These are phyloP conservation scores for Cystobasidium slooffiae DNA, from an alignment of 1,284 basidiomycete species.

Conservation along the genomic window DNA sequence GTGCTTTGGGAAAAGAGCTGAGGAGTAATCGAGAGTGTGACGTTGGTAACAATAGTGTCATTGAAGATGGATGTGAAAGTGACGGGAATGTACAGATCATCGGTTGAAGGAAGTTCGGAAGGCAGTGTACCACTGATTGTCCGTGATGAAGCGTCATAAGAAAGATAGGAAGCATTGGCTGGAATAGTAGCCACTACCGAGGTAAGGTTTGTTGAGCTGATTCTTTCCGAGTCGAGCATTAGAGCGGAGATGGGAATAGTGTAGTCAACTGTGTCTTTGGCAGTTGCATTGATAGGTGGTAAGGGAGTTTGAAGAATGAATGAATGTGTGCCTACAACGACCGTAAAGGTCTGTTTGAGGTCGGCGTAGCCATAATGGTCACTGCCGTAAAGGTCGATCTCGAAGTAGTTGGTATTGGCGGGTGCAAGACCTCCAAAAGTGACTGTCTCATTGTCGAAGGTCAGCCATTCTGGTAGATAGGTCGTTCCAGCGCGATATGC, in stretches of 20 bases:
- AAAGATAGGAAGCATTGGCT: conserved; percentile 66
- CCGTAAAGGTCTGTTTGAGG: conserved; percentile 47
- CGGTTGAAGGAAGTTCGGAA: conserved; percentile 57
- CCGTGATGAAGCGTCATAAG: conserved; percentile 64
- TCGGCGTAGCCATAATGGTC: conserved; percentile 52
- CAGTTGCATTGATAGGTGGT: conserved; percentile 67
- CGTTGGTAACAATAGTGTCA: conserved; percentile 62
- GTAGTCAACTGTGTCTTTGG: conserved; percentile 58
- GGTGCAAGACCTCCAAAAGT: conserved; percentile 83
- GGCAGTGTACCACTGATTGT: conserved; percentile 68
- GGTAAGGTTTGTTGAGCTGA: conserved; percentile 52
- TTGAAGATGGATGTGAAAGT: conserved; percentile 69
- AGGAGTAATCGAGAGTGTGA: conserved; percentile 69
- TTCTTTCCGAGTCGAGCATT: conserved; percentile 65
- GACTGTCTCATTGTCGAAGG: conserved; percentile 68
- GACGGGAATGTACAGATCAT: conserved; percentile 64
- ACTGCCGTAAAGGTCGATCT: conserved; percentile 49
- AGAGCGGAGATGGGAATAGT: conserved; percentile 60
- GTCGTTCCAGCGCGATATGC: conserved; percentile 70
- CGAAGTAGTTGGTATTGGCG: conserved; percentile 39
- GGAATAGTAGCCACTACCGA: conserved; percentile 59
- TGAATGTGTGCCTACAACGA: conserved; percentile 66
- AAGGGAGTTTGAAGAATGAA: conserved; percentile 61
- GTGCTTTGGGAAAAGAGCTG: conserved; percentile 66
- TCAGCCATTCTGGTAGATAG: conserved; percentile 74